phyloP scores from a whole-genome alignment of 1,284 basidiomycete genomes.

The Ceratobasidium sp. region DNA sequence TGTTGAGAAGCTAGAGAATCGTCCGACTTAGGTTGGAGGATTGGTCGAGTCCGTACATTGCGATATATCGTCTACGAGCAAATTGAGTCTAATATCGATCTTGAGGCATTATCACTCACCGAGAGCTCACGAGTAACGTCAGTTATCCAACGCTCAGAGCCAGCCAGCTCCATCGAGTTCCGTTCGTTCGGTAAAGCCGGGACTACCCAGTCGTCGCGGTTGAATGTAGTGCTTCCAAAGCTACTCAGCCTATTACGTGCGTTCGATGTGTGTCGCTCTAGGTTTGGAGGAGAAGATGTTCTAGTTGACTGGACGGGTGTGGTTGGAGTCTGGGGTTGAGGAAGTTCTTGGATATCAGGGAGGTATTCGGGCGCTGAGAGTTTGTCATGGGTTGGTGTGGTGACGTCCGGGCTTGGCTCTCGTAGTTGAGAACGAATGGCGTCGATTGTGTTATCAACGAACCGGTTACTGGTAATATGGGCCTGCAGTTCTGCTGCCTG shows the following conservation, averaged over 20 bases:
- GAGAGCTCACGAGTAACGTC: slow-evolving; percentile 28
- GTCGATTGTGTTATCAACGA: slow-evolving; percentile 35
- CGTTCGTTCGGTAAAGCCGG: neutral
- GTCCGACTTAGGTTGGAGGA: slow-evolving; percentile 34
- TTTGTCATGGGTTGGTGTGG: slow-evolving; percentile 1
- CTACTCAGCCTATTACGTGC: slow-evolving; percentile 21
- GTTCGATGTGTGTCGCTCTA: neutral
- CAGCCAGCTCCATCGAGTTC: neutral
- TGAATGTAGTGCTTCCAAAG: slow-evolving; percentile 15
- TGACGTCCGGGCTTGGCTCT: neutral
- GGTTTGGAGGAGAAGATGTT: slow-evolving; percentile 18
- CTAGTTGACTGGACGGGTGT: neutral
- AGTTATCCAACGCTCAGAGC: slow-evolving; percentile 13
- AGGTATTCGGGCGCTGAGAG: slow-evolving; percentile 13
- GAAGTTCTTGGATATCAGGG: slow-evolving; percentile 32
- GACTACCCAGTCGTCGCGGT: slow-evolving; percentile 35
- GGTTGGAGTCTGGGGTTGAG: neutral
- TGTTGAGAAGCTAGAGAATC: slow-evolving; percentile 8
- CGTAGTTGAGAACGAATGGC: slow-evolving; percentile 25
- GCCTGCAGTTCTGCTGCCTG: slow-evolving; percentile 39
- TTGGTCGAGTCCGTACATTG: slow-evolving; percentile 18
- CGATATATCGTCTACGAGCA: slow-evolving; percentile 24
- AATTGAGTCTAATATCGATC: neutral
- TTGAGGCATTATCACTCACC: neutral
- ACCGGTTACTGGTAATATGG: slow-evolving; percentile 30